Evolutionary conservation across 2,329 filamentous ascomycete genomes (phyloP).

Genomic region (Fusarium nisikadoi): DNA sequence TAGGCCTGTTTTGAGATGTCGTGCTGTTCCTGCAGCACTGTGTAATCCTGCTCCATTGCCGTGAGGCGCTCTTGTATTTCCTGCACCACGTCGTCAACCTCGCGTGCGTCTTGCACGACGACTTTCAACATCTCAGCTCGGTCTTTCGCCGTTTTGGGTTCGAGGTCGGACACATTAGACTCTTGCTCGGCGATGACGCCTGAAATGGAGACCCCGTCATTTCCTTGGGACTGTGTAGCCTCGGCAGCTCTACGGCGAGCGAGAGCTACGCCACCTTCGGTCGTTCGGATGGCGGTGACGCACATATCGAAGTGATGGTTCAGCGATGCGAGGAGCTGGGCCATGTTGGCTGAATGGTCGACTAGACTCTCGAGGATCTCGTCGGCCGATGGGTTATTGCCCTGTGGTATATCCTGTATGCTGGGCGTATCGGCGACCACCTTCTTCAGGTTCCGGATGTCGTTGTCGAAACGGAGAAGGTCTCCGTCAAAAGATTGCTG

Average conservation of each 20-base stretch:
- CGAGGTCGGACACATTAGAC: conserved; percentile 62
- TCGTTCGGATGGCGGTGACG: conserved; percentile 89
- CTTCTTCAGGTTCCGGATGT: conserved; percentile 73
- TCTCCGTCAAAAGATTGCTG: conserved; percentile 82
- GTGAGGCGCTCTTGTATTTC: conserved; percentile 80
- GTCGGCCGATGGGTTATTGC: conserved; percentile 54
- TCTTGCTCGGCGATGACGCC: conserved; percentile 72
- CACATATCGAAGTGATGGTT: conserved; percentile 93
- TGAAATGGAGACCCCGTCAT: conserved; percentile 69
- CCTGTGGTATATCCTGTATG: conserved; percentile 49
- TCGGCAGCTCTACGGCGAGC: conserved; percentile 76
- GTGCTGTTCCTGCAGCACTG: conserved; percentile 71
- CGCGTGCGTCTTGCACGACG: conserved; percentile 75
- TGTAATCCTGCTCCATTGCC: conserved; percentile 79
- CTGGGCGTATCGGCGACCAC: conserved; percentile 59
- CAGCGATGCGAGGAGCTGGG: conserved; percentile 80
- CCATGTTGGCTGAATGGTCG: conserved; percentile 83
- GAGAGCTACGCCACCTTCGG: conserved; percentile 79
- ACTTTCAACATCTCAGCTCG: conserved; percentile 85
- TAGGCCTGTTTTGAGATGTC: conserved; percentile 62
- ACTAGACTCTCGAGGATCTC: conserved; percentile 72
- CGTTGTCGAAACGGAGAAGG: conserved; percentile 77
- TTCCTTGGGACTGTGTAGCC: conserved; percentile 60
- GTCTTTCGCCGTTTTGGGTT: conserved; percentile 80
- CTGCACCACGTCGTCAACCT: conserved; percentile 73